Evolutionary conservation across 345 rosid species (phyloP).

Genomic region (Gossypium mustelinum): DNA sequence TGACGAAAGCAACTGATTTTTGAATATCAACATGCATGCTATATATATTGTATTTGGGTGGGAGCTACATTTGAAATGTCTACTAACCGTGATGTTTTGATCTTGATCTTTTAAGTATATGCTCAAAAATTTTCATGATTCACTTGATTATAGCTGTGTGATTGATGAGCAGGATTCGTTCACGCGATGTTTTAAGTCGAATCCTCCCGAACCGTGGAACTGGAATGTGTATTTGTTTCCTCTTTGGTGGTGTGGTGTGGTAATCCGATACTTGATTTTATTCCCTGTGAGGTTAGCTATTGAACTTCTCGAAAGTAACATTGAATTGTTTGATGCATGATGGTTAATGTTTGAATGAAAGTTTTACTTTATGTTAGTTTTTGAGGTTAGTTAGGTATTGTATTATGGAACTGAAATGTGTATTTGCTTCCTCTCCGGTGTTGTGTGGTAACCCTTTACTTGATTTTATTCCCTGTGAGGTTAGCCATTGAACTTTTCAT

Average conservation of each 20-base stretch:
- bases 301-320: background rate
- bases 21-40: background rate
- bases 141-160: background rate
- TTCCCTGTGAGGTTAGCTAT: conserved; percentile 75
- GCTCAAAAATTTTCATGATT: background rate
- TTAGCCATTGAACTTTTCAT: conserved; percentile 22
- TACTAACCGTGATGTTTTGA: background rate
- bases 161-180: conserved; percentile 61
- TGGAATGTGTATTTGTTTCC: conserved; percentile 95
- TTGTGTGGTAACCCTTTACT: conserved; percentile 63
- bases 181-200: conserved; percentile 94
- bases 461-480: conserved; percentile 81
- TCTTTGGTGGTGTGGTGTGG: conserved; percentile 87
- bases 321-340: conserved; percentile 7
- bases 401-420: conserved; percentile 82
- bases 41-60: background rate
- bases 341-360: background rate
- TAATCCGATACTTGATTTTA: conserved; percentile 68
- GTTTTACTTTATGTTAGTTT: background rate
- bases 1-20: background rate
- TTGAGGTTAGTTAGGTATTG: background rate
- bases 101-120: background rate
- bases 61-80: background rate
- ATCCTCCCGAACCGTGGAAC: conserved; percentile 92
- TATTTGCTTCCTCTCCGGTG: conserved; percentile 91